Percentiles rank a stretch among this genome's conserved stretches.
These are phyloP conservation scores for Crithidia thermophila DNA, from an alignment of 208 protist genomes.

Conservation along the genomic window DNA sequence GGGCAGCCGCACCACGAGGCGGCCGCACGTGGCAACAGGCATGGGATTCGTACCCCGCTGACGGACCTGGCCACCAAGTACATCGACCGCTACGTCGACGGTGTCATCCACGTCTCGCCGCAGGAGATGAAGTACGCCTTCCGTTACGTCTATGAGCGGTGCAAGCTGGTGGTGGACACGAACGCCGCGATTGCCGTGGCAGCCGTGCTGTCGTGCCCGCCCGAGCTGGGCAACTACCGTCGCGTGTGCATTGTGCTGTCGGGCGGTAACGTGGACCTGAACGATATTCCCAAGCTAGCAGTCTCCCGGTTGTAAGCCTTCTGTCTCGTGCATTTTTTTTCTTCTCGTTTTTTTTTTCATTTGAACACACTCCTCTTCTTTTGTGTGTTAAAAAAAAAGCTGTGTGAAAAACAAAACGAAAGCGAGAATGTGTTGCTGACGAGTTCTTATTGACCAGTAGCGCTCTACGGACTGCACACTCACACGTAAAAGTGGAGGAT, in stretches of 20 bases:
- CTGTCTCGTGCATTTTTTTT: conserved; percentile 7
- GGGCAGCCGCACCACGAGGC: background rate
- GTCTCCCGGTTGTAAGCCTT: conserved; percentile 35
- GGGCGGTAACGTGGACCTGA: conserved; percentile 69
- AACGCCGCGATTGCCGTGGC: conserved; percentile 78
- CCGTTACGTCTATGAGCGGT: conserved; percentile 80
- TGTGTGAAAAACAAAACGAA: too few relatives aligned
- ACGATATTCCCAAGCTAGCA: conserved; percentile 39
- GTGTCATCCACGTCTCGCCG: conserved; percentile 60
- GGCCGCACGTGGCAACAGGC: conserved; percentile 2
- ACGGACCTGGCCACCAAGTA: conserved; percentile 34
- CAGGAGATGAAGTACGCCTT: conserved; percentile 63
- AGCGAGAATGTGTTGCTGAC: too few relatives aligned
- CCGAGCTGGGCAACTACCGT: conserved; percentile 41
- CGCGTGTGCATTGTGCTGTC: conserved; percentile 57
- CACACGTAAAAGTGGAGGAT: too few relatives aligned
- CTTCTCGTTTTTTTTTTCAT: conserved; percentile 18
- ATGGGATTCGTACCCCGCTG: conserved; percentile 22
- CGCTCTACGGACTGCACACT: too few relatives aligned
- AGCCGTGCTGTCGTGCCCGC: conserved; percentile 49
- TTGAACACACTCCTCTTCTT: conserved; percentile 23
- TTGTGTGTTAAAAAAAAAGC: too few relatives aligned
- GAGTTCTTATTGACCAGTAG: too few relatives aligned
- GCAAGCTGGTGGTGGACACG: conserved; percentile 79
- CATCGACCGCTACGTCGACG: conserved; percentile 58